phyloP scores from a whole-genome alignment of 2,329 filamentous ascomycete species.

The Fusarium kyushuense region DNA sequence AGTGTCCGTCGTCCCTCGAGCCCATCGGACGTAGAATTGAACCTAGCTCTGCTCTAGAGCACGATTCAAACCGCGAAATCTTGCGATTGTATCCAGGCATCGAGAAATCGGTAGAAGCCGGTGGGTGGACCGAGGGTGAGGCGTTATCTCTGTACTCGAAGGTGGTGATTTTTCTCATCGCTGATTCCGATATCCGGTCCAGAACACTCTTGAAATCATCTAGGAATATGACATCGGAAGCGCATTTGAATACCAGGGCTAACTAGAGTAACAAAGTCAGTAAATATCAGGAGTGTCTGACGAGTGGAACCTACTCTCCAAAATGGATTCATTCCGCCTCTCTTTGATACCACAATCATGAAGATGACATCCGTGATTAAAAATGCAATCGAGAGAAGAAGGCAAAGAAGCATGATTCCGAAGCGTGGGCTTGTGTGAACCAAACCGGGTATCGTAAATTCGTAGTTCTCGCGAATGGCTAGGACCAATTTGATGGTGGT shows the following conservation, averaged over 20 bases:
- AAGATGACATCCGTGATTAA: conserved; percentile 27
- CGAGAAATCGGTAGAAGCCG: not conserved
- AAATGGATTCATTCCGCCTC: conserved; percentile 30
- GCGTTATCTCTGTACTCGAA: conserved; percentile 18
- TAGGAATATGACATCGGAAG: conserved; percentile 31
- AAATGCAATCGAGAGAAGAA: conserved; percentile 23
- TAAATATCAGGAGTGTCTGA: rapidly evolving
- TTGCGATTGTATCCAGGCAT: not conserved
- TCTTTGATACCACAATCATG: conserved; percentile 30
- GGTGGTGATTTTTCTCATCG: conserved; percentile 29
- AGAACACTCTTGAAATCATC: conserved; percentile 35
- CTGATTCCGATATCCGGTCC: conserved; percentile 27
- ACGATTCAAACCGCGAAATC: not conserved
- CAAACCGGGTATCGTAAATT: conserved; percentile 26
- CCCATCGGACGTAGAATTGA: not conserved
- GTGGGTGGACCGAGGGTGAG: not conserved
- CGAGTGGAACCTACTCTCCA: conserved; percentile 12
- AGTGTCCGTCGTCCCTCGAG: conserved; percentile 8
- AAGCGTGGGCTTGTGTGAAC: conserved; percentile 24
- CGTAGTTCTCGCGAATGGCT: conserved; percentile 33
- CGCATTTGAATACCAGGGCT: conserved; percentile 31
- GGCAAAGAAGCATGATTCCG: conserved; percentile 30
- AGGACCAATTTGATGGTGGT: conserved; percentile 24
- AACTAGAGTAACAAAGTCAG: conserved; percentile 7
- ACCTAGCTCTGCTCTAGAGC: not conserved